Evolutionary conservation across 768 basidiomycete genomes (phyloP).

Genomic region (Roridomyces roridus): DNA sequence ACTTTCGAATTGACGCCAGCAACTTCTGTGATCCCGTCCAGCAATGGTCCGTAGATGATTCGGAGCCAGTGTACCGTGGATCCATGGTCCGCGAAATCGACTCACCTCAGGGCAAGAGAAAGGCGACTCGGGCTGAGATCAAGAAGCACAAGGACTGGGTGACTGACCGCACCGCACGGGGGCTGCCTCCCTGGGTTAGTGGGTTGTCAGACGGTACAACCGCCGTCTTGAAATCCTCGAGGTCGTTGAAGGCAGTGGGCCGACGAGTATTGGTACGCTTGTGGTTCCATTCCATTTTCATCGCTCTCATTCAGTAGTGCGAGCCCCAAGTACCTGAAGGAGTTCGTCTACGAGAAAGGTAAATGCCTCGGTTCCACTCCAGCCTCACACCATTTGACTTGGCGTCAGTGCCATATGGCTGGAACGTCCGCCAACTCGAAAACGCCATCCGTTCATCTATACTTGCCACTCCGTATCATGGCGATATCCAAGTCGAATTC

Average conservation of each 20-base stretch:
- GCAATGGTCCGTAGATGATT: slow-evolving; percentile 69
- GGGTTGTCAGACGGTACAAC: slow-evolving; percentile 23
- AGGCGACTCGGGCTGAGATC: slow-evolving; percentile 47
- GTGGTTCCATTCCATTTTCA: not conserved
- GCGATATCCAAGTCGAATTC: slow-evolving; percentile 57
- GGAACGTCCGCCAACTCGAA: slow-evolving; percentile 52
- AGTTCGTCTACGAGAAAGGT: slow-evolving; percentile 76
- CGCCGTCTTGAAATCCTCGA: slow-evolving; percentile 54
- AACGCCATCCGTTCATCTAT: slow-evolving; percentile 48
- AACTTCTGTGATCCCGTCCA: slow-evolving; percentile 48
- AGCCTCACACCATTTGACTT: not conserved
- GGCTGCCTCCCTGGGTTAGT: slow-evolving; percentile 55
- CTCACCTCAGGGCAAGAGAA: slow-evolving; percentile 38
- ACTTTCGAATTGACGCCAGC: slow-evolving; percentile 66
- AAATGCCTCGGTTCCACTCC: slow-evolving; percentile 8
- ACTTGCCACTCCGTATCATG: slow-evolving; percentile 48
- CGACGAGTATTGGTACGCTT: slow-evolving; percentile 68
- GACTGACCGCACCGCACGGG: slow-evolving; percentile 48
- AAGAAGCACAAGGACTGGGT: slow-evolving; percentile 53
- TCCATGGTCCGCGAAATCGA: slow-evolving; percentile 65
- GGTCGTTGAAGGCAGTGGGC: slow-evolving; percentile 80
- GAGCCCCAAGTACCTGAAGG: slow-evolving; percentile 73
- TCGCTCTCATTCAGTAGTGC: slow-evolving; percentile 30
- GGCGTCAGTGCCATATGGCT: slow-evolving; percentile 46
- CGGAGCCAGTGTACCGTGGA: slow-evolving; percentile 70